Conservation (phyloP, 2,329 filamentous ascomycete genomes). For the Chalaropsis ovoidea region DNA sequence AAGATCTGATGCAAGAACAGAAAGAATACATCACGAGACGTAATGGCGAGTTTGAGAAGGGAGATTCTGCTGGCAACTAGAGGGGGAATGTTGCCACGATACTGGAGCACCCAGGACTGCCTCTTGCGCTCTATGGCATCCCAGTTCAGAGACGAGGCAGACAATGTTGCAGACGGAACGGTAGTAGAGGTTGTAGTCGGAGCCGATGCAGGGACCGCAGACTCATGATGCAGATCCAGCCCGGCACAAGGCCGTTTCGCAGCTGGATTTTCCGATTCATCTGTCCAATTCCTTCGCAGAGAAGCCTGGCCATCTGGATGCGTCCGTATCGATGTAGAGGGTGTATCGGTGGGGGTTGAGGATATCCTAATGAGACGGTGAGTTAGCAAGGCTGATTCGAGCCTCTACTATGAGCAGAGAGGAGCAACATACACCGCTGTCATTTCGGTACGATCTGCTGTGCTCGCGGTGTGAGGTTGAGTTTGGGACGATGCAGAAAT, state of each 20-base stretch:
- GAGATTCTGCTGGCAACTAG: not conserved
- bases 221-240: not conserved
- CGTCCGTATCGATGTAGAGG: not conserved
- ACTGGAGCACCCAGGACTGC: not conserved
- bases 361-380: not conserved
- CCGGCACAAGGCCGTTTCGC: not conserved
- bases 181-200: not conserved
- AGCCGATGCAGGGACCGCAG: not conserved
- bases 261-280: not conserved
- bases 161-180: not conserved
- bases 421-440: not conserved
- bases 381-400: not conserved
- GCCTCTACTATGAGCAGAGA: not conserved
- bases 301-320: not conserved
- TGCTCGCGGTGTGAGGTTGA: not conserved
- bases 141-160: not conserved
- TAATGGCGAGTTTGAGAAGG: not conserved
- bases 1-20: not conserved
- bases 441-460: not conserved
- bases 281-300: not conserved
- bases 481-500: not conserved
- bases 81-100: not conserved
- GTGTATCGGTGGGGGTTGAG: not conserved
- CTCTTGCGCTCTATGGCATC: not conserved
- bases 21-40: not conserved